Conservation (phyloP, 2,329 filamentous ascomycete genomes). For the Trichoderma atrobrunneum region DNA sequence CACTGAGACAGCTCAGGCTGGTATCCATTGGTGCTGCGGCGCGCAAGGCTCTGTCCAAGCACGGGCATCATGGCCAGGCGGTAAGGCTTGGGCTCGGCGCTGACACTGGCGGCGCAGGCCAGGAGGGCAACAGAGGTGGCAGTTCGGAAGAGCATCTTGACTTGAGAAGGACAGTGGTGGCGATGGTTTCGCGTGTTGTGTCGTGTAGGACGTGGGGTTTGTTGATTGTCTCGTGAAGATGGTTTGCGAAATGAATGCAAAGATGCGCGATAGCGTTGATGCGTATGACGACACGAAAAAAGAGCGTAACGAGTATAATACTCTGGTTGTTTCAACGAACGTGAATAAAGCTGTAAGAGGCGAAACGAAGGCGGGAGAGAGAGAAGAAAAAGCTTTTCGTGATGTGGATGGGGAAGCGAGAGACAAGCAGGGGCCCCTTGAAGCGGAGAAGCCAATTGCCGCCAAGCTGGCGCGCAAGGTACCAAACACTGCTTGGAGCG, state of each 20-base stretch:
- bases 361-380: slow-evolving; percentile 3
- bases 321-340: slow-evolving; percentile 24
- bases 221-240: background rate
- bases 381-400: slow-evolving; percentile 18
- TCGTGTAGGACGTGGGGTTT: background rate
- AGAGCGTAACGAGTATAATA: slow-evolving; percentile 32
- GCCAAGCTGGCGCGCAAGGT: slow-evolving; percentile 2
- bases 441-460: background rate
- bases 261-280: slow-evolving; percentile 2
- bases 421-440: background rate
- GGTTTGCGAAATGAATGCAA: slow-evolving; percentile 15
- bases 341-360: slow-evolving; percentile 18
- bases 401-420: slow-evolving; percentile 16
- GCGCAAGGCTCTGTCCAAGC: slow-evolving; percentile 41
- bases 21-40: slow-evolving; percentile 48
- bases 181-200: background rate
- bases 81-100: slow-evolving; percentile 35
- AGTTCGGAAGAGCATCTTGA: slow-evolving; percentile 38
- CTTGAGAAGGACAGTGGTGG: background rate
- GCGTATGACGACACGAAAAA: slow-evolving; percentile 14
- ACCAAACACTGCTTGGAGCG: background rate
- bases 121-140: slow-evolving; percentile 35
- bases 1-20: slow-evolving; percentile 48
- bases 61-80: slow-evolving; percentile 38
- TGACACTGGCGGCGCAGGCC: slow-evolving; percentile 35